Evolutionary conservation across 208 protist genomes (phyloP), one percentile per base, ranked within the genome.

Genomic region (Leishmania gerbilli): DNA sequence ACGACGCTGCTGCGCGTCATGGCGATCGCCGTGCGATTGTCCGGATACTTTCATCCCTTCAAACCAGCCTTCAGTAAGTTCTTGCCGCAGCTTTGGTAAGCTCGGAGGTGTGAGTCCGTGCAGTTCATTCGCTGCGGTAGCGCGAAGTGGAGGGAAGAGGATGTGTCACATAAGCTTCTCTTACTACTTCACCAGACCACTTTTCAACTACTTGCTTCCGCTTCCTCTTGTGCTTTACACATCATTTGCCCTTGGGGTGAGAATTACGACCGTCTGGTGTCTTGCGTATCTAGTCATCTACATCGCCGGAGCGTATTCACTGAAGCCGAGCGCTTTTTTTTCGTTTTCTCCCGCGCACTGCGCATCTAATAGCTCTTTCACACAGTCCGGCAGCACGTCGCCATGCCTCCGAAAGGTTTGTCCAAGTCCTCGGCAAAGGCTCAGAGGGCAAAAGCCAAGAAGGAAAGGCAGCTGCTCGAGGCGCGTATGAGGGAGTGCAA

Each of bases 381-480:
- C 9, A 67, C 74, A 34, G 1, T 53, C 51, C 56, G 31, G 37
- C 53, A 67, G 51, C 40, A 13, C 34, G 27, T 65, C 53, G 64
- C 58, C 60, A 93, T 90, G 86, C 84, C 84, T 31, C 84, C 84
- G 19, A 93, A 89, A 75, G 77, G 47, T 24, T 68, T 42, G 37
- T 74, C 79, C 47, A 88, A 86, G 55, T 67, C 74, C 3, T 62
- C 74, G 31, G 68, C 83, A 31, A 85, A 82, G 53, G 81, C 77
- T n/a, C 83, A 85, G 58, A 88, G 84, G 60, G 81, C 79, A 37
- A 89, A 94, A 49, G 91, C 92, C 67, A 84, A 88, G 45, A 96
- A 95, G 77, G 90, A 96, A 71, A 88, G 85, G 60, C 94, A 96
- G 83, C 76, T 93, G 6, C 84, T 97, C 19, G 94, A 98, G 74